Evolutionary conservation across 2,329 filamentous ascomycete species (phyloP).

Genomic region (Orbilia blumenaviensis): DNA sequence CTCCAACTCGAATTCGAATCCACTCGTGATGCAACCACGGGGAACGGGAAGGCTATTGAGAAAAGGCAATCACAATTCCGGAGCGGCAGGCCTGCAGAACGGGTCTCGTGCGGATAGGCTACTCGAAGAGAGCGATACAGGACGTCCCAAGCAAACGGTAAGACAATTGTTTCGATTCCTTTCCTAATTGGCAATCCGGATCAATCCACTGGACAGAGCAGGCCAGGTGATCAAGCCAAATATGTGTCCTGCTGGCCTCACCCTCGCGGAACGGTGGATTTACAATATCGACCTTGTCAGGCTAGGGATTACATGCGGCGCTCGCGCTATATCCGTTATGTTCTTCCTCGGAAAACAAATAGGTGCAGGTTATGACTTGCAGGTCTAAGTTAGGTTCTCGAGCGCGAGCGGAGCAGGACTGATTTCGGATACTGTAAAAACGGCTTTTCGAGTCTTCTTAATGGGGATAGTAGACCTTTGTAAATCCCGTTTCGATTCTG

Average conservation of each 20-base stretch:
- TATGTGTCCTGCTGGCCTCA: conserved; percentile 35
- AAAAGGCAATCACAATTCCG: conserved; percentile 24
- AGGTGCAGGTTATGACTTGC: conserved; percentile 18
- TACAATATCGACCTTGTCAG: conserved; percentile 28
- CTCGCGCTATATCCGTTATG: not conserved
- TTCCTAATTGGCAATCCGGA: not conserved
- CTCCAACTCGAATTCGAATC: conserved; percentile 4
- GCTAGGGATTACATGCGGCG: conserved; percentile 3
- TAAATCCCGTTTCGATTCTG: conserved; percentile 30
- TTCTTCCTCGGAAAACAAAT: not conserved
- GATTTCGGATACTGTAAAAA: not conserved
- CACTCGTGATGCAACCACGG: conserved; percentile 8
- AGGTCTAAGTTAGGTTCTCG: conserved; percentile 26
- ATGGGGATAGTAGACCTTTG: conserved; percentile 24
- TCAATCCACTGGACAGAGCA: conserved; percentile 5
- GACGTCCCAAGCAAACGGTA: conserved; percentile 15
- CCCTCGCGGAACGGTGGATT: conserved; percentile 30
- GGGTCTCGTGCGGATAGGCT: conserved; percentile 19
- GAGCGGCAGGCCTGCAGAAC: conserved; percentile 23
- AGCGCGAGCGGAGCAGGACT: conserved; percentile 5
- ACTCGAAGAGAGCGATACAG: conserved; percentile 19
- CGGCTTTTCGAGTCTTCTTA: conserved; percentile 21
- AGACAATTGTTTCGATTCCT: conserved; percentile 25
- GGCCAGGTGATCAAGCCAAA: conserved; percentile 35
- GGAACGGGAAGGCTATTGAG: conserved; percentile 14